phyloP scores from a whole-genome alignment of 345 rosid species.

The Stellera chamaejasme region DNA sequence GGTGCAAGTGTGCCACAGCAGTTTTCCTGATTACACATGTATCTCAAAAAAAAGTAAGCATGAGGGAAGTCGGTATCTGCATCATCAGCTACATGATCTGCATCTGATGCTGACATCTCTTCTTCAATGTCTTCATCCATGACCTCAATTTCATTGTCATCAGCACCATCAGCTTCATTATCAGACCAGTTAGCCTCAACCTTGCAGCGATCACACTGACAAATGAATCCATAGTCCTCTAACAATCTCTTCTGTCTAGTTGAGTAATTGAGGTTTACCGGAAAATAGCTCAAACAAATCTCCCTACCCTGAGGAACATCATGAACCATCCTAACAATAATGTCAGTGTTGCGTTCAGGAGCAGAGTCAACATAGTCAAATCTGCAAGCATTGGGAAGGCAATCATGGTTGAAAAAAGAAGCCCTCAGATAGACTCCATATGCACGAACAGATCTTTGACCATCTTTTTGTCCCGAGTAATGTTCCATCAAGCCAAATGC shows the following conservation, averaged over 20 bases:
- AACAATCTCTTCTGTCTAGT: conserved; percentile 50
- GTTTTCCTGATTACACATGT: conserved; percentile 55
- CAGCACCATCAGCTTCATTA: conserved; percentile 28
- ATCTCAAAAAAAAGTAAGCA: conserved; percentile 71
- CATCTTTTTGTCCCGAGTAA: conserved; percentile 15
- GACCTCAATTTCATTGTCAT: conserved; percentile 25
- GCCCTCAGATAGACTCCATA: conserved; percentile 75
- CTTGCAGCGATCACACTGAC: conserved; percentile 82
- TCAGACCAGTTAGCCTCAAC: conserved; percentile 91
- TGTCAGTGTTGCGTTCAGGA: conserved; percentile 39
- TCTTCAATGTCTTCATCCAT: conserved; percentile 36
- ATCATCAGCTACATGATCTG: conserved; percentile 14
- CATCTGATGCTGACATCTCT: conserved; percentile 25
- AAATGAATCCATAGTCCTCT: conserved; percentile 71
- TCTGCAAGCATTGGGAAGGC: conserved; percentile 96
- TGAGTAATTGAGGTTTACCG: conserved; percentile 58
- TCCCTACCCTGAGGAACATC: conserved; percentile 80
- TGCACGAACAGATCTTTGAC: conserved; percentile 56
- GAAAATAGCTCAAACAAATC: conserved; percentile 87
- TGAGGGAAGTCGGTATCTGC: conserved; percentile 54
- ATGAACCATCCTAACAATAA: conserved; percentile 72
- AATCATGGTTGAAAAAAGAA: conserved; percentile 78
- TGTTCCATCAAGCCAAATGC: conserved; percentile 89
- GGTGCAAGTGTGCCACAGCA: conserved; percentile 87
- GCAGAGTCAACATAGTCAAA: conserved; percentile 67